Base-by-base conservation (phyloP, 75 land plant species). In the Cryptomeria japonica region DNA sequence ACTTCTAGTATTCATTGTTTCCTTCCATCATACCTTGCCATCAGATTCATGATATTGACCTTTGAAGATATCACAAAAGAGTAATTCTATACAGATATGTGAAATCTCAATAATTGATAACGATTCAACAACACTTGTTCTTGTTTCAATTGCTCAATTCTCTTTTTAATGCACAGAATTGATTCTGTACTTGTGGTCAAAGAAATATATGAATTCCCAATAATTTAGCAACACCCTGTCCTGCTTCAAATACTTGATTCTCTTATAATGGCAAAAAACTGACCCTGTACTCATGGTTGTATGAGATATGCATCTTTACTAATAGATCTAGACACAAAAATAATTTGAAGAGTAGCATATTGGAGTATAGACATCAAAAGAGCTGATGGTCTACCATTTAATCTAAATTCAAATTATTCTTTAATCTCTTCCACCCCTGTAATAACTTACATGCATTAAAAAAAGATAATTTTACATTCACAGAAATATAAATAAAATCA, bases 401-500 rank as follows among this genome's bases (percentile, higher is more conserved):
- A 37, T 37, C 16, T 36, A 6, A 19, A 82, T 46, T 82, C 5
- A 46, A 82, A n/a, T 12, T 9, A 82, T 46, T 10, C 5, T 82
- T 28, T 22, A 49, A 1, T 28, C 84, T 46, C 32, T 82, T 12
- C 49, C 5, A 28, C 11, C 34, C 10, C n/a, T n/a, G n/a, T 12
- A 28, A 28, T 46, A 22, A 1, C 84, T 82, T 82, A 15, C 32
- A 82, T 82, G 51, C 13, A 82, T 32, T 46, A 82, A 42, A 44
- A 19, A 44, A 34, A 38, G 75, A 55, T 1, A 73, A 85, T 55
- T 41, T 44, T 82, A 82, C 8, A 28, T 82, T 22, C 37, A 25
- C 41, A 46, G 5, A 25, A 82, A 82, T 31, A 86, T 31, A 80
- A 87, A 61, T 49, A 6, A 51, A 88, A 89, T 89, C 87, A 98